Base-by-base conservation (phyloP, 176 grass and related monocot species). In the Oryza nivara region DNA sequence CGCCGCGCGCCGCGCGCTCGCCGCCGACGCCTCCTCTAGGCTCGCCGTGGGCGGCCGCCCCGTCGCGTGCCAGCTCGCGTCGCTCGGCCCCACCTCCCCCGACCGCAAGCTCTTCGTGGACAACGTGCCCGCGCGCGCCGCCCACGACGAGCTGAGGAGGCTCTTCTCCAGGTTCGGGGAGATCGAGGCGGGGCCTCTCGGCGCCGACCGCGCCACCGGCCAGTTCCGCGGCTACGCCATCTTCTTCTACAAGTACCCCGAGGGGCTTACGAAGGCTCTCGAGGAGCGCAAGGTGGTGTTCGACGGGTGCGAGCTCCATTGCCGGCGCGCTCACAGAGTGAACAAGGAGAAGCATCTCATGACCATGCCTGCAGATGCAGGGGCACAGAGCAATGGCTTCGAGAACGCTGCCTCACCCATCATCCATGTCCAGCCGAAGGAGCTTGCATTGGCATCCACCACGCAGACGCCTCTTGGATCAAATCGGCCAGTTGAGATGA, bases 21-120 rank as follows among this genome's bases (percentile, higher is more conserved):
- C 77, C 0, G 92, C 77, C 0, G 92, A 90, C 54, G 54, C 89
- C 3, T 88, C 91, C 82, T 41, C 40, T 41, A 90, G 81, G 83
- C 69, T 70, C 83, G 89, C 94, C 40, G 86, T 63, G 58, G 58
- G 34, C 19, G 85, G 87, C n/a, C 88, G 90, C 30, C 65, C 82
- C 17, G 70, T 91, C 13, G 75, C 76, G 25, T 97, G 83, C 80
- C 90, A 94, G 75, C 69, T 97, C 10, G 76, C 92, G n/a, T 92
- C 88, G 9, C 78, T 86, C 10, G 88, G 92, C n/a, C 80, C 88
- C 51, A 44, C 70, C 7, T 20, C 68, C 4, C 26, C 70, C 51
- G 84, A 56, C 14, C 91, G 87, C 26, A 89, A 89, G 72, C 67
- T 92, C 72, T 92, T 87, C 40, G 84, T 92, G 12, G 83, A 64